A percentile compares a stretch with the other conserved stretches of the same genome.
Evolutionary conservation across 805 yeast genomes (phyloP).

Genomic region (Suhomyces sp.): DNA sequence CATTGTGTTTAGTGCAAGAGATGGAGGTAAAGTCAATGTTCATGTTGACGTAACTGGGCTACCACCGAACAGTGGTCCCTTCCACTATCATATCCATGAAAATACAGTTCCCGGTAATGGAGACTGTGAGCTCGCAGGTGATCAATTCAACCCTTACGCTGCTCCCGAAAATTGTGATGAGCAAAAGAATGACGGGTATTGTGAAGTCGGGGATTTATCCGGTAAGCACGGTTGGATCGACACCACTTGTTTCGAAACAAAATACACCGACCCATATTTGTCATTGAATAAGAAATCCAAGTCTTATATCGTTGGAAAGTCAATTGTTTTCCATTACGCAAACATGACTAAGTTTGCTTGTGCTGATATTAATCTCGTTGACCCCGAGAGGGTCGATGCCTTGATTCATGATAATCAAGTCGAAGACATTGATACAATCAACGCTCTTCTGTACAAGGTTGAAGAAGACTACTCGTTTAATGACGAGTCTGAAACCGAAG

Average conservation of each 20-base stretch:
- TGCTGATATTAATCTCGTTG: conserved; percentile 48
- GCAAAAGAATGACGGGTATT: conserved; percentile 49
- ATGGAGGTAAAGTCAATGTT: conserved; percentile 60
- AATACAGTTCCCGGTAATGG: conserved; percentile 47
- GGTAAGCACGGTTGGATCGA: conserved; percentile 76
- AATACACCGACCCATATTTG: conserved; percentile 62
- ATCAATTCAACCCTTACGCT: conserved; percentile 61
- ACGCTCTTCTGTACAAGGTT: neutral
- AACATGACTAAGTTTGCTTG: conserved; percentile 59
- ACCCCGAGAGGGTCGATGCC: conserved; percentile 4
- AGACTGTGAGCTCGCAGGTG: conserved; percentile 47
- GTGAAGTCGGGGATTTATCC: conserved; percentile 73
- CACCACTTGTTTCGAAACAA: conserved; percentile 64
- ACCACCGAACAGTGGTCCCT: conserved; percentile 66
- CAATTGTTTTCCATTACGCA: conserved; percentile 53
- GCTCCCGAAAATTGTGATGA: conserved; percentile 54
- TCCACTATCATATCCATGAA: conserved; percentile 67
- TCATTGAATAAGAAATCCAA: conserved; percentile 56
- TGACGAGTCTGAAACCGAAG: conserved; percentile 10
- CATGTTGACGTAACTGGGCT: conserved; percentile 69
- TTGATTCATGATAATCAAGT: conserved; percentile 7
- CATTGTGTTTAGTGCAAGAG: conserved; percentile 58
- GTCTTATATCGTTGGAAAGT: conserved; percentile 57
- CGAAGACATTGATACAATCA: conserved; percentile 1
- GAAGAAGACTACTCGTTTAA: conserved; percentile 7